phyloP scores from a whole-genome alignment of 371 early-diverging fungal genomes.

The Fennellomyces sp. region DNA sequence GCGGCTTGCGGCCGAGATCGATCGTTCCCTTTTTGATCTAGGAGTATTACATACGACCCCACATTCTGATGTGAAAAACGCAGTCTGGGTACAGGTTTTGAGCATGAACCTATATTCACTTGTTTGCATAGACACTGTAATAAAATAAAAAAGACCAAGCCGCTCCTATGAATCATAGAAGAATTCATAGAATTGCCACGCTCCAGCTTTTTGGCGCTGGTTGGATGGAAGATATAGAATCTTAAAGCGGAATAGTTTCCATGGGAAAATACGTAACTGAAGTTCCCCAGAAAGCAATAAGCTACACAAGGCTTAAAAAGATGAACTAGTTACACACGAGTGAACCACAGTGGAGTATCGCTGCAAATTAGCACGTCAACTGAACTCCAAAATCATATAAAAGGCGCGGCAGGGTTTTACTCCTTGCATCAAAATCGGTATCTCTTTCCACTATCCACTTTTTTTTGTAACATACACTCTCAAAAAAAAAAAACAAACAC shows the following conservation, averaged over 20 bases:
- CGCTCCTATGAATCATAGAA: too few species aligned
- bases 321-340: not conserved
- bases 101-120: too few species aligned
- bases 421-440: too few species aligned
- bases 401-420: too few species aligned
- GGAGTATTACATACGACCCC: not conserved
- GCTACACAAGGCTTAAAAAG: not conserved
- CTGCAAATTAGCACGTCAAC: not conserved
- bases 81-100: too few species aligned
- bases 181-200: too few species aligned
- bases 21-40: not conserved
- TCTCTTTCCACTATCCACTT: not conserved
- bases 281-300: not conserved
- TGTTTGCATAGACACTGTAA: too few species aligned
- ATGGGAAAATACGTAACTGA: not conserved
- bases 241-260: not conserved
- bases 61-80: not conserved
- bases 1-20: not conserved
- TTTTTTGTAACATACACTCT: not conserved
- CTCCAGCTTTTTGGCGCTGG: too few species aligned
- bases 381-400: not conserved
- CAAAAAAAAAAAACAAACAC: too few species aligned
- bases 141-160: too few species aligned
- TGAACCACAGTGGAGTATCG: not conserved
- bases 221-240: too few species aligned